Evolutionary conservation across 768 basidiomycete species (phyloP).

Genomic region (Piloderma croceum): DNA sequence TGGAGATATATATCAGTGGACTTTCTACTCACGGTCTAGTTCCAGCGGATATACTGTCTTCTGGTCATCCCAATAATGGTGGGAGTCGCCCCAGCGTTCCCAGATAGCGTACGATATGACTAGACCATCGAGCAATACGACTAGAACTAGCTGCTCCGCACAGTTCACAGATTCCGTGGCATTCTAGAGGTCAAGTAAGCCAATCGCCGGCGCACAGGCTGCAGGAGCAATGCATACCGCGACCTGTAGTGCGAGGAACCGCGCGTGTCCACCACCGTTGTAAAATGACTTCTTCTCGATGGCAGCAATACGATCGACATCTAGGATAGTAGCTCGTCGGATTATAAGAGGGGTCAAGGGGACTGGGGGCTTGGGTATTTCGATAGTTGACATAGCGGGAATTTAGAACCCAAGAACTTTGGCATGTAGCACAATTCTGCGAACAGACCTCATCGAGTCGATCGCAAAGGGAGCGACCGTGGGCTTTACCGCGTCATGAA

Average conservation of each 20-base stretch:
- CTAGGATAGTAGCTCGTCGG: background rate
- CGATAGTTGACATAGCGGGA: too few species aligned
- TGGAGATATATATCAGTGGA: too few species aligned
- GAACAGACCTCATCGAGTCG: too few species aligned
- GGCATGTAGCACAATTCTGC: too few species aligned
- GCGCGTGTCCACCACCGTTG: background rate
- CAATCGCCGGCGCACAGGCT: background rate
- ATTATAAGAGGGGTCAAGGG: too few species aligned
- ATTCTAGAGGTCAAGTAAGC: background rate
- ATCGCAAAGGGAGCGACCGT: too few species aligned
- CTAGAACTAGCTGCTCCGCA: background rate
- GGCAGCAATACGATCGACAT: background rate
- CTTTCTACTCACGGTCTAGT: background rate
- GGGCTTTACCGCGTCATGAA: too few species aligned
- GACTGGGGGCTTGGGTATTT: too few species aligned
- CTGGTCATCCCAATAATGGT: background rate
- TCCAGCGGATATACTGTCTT: background rate
- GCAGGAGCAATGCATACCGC: background rate
- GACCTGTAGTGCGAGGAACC: background rate
- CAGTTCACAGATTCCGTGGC: background rate
- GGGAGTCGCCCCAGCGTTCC: background rate
- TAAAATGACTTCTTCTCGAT: background rate
- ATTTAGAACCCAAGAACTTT: too few species aligned
- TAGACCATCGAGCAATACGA: background rate
- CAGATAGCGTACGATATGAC: background rate